These are phyloP conservation scores for Taphrina communis DNA, from an alignment of 1,139 yeast genomes.

Conservation along the genomic window DNA sequence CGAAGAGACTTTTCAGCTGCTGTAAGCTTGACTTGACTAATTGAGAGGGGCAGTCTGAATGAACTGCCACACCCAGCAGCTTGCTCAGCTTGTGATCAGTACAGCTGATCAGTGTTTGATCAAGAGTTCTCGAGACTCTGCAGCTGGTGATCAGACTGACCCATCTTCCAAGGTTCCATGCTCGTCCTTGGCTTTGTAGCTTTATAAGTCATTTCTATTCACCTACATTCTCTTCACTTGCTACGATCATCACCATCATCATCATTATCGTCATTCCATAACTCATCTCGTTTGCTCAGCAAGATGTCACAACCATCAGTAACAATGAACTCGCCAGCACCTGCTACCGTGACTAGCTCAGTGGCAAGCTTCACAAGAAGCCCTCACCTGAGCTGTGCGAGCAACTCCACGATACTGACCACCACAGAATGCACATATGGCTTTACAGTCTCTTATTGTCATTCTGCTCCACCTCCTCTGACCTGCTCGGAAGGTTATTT, in stretches of 20 bases:
- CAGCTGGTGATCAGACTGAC: too few species aligned
- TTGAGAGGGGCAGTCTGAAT: too few species aligned
- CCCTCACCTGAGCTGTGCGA: slow-evolving; percentile 5
- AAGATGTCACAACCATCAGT: background rate
- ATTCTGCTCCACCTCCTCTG: slow-evolving; percentile 16
- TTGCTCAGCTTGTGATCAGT: too few species aligned
- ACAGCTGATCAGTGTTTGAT: too few species aligned
- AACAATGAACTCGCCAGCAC: background rate
- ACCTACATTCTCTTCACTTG: background rate
- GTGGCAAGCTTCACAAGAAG: background rate
- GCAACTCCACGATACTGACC: slow-evolving; percentile 13
- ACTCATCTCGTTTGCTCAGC: background rate
- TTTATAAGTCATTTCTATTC: too few species aligned
- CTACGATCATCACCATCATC: too few species aligned
- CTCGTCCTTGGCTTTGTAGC: too few species aligned
- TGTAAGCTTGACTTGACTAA: too few species aligned
- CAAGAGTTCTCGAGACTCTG: too few species aligned
- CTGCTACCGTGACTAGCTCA: background rate
- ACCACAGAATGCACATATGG: slow-evolving; percentile 37
- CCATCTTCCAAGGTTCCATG: too few species aligned
- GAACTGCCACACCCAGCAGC: too few species aligned
- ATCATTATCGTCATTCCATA: background rate
- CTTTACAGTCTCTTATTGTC: slow-evolving; percentile 21
- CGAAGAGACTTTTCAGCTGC: too few species aligned
- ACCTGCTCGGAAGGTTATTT: slow-evolving; percentile 23